Conservation (phyloP, 805 yeast species). For the Monosporozyma servazzii region DNA sequence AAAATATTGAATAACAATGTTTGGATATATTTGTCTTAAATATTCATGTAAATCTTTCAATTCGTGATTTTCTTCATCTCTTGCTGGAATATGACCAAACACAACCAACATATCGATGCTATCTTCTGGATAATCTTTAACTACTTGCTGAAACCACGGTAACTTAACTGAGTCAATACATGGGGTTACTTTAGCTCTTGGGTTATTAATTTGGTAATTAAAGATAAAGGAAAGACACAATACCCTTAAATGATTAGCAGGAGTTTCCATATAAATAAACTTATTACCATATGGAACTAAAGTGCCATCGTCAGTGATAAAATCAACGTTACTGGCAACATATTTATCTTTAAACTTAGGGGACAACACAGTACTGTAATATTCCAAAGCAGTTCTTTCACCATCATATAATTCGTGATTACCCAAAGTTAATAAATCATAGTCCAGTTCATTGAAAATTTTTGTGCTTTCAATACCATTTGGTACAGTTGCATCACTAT, state of each 20-base stretch:
- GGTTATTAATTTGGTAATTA: constrained; percentile 53
- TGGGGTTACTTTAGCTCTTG: constrained; percentile 54
- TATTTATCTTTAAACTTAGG: constrained; percentile 50
- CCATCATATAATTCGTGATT: constrained; percentile 81
- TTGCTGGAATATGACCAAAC: constrained; percentile 72
- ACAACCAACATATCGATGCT: constrained; percentile 59
- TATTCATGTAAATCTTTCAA: constrained; percentile 30
- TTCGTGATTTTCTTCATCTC: constrained; percentile 30
- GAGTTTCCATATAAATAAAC: constrained; percentile 57
- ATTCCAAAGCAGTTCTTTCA: constrained; percentile 58
- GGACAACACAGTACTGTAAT: constrained; percentile 44
- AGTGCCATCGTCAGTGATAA: constrained; percentile 32
- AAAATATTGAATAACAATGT: constrained; percentile 65
- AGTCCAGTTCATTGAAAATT: constrained; percentile 55
- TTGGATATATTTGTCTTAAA: constrained; percentile 52
- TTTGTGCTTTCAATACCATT: constrained; percentile 57
- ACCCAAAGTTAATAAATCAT: constrained; percentile 77
- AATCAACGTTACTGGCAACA: constrained; percentile 66
- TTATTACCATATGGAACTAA: constrained; percentile 61
- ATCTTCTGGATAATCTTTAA: constrained; percentile 28
- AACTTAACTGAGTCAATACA: constrained; percentile 41
- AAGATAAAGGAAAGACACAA: constrained; percentile 74
- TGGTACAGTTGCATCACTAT: constrained; percentile 68
- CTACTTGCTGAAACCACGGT: constrained; percentile 54
- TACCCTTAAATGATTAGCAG: constrained; percentile 40